These are phyloP conservation scores for Fraxinus anomala DNA, from an alignment of 257 asterid genomes.

Conservation along the genomic window DNA sequence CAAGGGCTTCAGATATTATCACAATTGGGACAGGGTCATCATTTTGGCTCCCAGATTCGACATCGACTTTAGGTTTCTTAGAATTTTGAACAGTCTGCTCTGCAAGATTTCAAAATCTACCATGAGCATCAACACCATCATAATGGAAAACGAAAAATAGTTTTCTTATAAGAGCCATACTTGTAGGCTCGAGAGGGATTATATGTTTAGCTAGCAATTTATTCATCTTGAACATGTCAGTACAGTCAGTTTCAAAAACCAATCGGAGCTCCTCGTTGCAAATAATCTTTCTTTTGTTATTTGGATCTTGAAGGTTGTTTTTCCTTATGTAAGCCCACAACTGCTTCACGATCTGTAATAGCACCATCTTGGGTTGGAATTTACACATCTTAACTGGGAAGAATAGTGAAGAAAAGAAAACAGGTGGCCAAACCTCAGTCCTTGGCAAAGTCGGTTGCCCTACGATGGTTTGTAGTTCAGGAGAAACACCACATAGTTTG, in stretches of 20 bases:
- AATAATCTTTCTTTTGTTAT: constrained; percentile 40
- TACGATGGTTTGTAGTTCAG: constrained; percentile 83
- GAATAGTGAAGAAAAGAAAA: constrained; percentile 12
- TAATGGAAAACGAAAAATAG: constrained; percentile 14
- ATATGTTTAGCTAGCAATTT: constrained; percentile 45
- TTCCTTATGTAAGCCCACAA: constrained; percentile 49
- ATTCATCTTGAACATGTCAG: constrained; percentile 50
- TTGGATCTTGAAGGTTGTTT: constrained; percentile 45
- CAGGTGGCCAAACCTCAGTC: constrained; percentile 65
- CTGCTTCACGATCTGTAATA: constrained; percentile 71
- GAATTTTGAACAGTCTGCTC: constrained; percentile 49
- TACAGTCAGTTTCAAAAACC: constrained; percentile 40
- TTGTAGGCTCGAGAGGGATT: constrained; percentile 43
- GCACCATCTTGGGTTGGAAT: constrained; percentile 18
- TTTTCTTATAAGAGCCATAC: constrained; percentile 35
- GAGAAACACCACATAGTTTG: constrained; percentile 92
- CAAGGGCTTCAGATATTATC: constrained; percentile 70
- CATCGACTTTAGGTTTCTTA: constrained; percentile 58
- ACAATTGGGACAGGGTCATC: constrained; percentile 59
- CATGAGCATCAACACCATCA: constrained; percentile 20
- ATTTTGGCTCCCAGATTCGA: constrained; percentile 56
- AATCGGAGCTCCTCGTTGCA: constrained; percentile 43
- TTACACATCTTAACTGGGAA: background rate
- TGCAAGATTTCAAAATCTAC: constrained; percentile 32
- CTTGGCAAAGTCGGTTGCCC: constrained; percentile 93